Evolutionary conservation across 1,139 yeast species (phyloP).

Genomic region (Schizosaccharomyces versatilis): DNA sequence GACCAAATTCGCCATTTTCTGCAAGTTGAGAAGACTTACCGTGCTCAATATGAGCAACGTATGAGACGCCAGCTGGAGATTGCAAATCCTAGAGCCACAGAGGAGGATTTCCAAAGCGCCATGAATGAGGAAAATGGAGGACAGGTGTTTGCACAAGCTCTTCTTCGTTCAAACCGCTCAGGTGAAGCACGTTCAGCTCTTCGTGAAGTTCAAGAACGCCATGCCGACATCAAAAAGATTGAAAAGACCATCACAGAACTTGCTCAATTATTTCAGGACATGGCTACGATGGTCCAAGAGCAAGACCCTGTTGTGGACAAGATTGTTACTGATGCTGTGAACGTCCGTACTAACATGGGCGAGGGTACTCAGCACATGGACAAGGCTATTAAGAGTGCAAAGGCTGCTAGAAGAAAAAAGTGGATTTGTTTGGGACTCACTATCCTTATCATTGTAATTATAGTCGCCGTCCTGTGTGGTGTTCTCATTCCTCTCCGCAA

Average conservation of each 20-base stretch:
- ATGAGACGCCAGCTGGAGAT: slow-evolving; percentile 85
- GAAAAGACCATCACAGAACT: slow-evolving; percentile 91
- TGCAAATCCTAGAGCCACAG: slow-evolving; percentile 82
- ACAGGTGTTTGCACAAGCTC: slow-evolving; percentile 85
- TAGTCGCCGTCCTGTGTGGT: slow-evolving; percentile 5
- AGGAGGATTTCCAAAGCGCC: slow-evolving; percentile 62
- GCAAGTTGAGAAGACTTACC: slow-evolving; percentile 64
- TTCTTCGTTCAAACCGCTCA: slow-evolving; percentile 74
- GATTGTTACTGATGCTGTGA: slow-evolving; percentile 57
- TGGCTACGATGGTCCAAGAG: slow-evolving; percentile 90
- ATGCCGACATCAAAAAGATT: slow-evolving; percentile 80
- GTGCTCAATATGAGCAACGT: slow-evolving; percentile 63
- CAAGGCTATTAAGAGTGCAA: slow-evolving; percentile 73
- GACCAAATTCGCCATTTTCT: slow-evolving; percentile 71
- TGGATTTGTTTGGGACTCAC: slow-evolving; percentile 62
- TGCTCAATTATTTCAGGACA: slow-evolving; percentile 81
- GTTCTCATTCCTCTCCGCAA: slow-evolving; percentile 6
- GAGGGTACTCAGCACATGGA: slow-evolving; percentile 87
- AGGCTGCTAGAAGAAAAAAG: slow-evolving; percentile 78
- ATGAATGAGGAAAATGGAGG: slow-evolving; percentile 67
- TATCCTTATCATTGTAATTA: slow-evolving; percentile 8
- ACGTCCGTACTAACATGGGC: slow-evolving; percentile 78
- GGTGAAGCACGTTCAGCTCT: slow-evolving; percentile 93
- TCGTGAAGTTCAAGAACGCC: slow-evolving; percentile 90
- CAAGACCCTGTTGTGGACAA: slow-evolving; percentile 78